These are phyloP conservation scores for Ustilago trichophora DNA, from an alignment of 1,284 basidiomycete species.

Conservation along the genomic window DNA sequence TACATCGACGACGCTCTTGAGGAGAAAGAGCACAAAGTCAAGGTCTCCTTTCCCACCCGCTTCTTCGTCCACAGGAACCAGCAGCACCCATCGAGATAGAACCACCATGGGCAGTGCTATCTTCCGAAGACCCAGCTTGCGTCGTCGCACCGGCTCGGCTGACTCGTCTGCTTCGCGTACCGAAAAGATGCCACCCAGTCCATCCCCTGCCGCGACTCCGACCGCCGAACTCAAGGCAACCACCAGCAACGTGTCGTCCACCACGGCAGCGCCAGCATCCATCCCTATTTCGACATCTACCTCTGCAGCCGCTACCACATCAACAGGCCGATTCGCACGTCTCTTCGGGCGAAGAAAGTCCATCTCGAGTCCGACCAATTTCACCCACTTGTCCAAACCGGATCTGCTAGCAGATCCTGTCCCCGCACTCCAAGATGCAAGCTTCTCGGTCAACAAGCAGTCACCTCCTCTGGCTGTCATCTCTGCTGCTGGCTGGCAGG, in stretches of 20 bases:
- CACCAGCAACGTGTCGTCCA: background rate
- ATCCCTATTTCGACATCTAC: background rate
- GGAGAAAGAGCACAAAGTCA: slow-evolving; percentile 13
- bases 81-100: slow-evolving; percentile 19
- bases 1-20: no score
- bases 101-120: slow-evolving; percentile 24
- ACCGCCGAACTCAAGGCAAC: no score
- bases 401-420: slow-evolving; percentile 17
- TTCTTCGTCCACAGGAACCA: slow-evolving; percentile 37
- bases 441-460: background rate
- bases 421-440: slow-evolving; percentile 10
- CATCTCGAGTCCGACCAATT: slow-evolving; percentile 10
- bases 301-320: background rate
- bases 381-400: background rate
- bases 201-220: no score
- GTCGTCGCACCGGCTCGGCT: slow-evolving; percentile 23
- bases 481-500: slow-evolving; percentile 11
- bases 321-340: slow-evolving; percentile 16
- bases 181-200: slow-evolving; percentile 5
- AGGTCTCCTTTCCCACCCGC: slow-evolving; percentile 29
- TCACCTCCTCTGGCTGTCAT: slow-evolving; percentile 39
- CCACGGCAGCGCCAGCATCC: background rate
- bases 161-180: slow-evolving; percentile 10
- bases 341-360: slow-evolving; percentile 38
- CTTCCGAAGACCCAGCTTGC: slow-evolving; percentile 31